Base-by-base conservation (phyloP, 768 basidiomycete genomes). In the Saitozyma podzolica region DNA sequence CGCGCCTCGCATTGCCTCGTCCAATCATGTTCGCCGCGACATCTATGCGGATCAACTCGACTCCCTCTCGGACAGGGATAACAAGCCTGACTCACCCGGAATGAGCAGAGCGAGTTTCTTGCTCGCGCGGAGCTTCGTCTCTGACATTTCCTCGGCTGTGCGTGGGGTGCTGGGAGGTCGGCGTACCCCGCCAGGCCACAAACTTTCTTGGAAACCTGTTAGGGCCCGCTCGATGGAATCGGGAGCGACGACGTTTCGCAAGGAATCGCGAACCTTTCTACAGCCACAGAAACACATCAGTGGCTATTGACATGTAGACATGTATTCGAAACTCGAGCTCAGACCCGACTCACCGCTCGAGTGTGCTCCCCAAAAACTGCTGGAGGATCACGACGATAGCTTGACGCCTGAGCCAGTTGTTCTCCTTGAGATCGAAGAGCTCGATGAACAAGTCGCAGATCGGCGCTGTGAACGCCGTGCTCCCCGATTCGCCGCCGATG, bases 1-100 rank as follows among this genome's bases (percentile, higher is more conserved):
- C 96, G 49, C 93, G 85, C 11, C 93, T 86, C 16, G 95, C 93
- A 75, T 99, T 98, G 3, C 90, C 88, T 40, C 93, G 85, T n/a
- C 96, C 96, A 68, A 97, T 97, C 89, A 97, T 92, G 71, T 96
- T 97, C 8, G 95, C 92, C 40, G 91, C 93, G 56, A 97, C 80
- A 74, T 98, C 95, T 96, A 68, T 17, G 43, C 40, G 8, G 45
- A 55, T 58, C 39, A 47, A 47, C 51, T 43, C 40, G 19, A 41
- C 47, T 63, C 50, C 29, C 29, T 29, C 16, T 48, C 4, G n/a
- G 17, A 4, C 39, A 37, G 43, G 52, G 19, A 52, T 61, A 40
- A 40, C 9, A 70, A n/a, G 19, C 1, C 20, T 0, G 9, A 60
- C 79, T 56, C 60, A 92, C 94, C 94, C 75, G 96, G 96, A 65